Evolutionary conservation across 2,329 filamentous ascomycete genomes (phyloP), one percentile per base, ranked within the genome.

Genomic region (Verticillium dahliae): DNA sequence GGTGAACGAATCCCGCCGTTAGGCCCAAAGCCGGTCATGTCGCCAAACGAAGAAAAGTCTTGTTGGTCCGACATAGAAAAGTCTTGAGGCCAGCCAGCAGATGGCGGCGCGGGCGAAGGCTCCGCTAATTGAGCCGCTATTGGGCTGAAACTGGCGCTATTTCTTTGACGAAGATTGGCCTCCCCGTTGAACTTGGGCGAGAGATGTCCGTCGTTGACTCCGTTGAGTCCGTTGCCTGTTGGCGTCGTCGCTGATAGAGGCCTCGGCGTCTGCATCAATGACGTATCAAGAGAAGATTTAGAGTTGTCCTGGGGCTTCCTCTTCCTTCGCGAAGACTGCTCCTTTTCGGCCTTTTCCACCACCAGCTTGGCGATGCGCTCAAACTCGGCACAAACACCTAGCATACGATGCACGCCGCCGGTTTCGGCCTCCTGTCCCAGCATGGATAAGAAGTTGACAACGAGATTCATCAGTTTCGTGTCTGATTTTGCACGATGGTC

Each of bases 321-420:
- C 79, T 98, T 98, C 62, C 91, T 86, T 62, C 91, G 86, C 5
- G 86, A 88, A 33, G 88, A 84, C 39, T 90, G 85, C 59, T 98
- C 94, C 69, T 90, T 92, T 71, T 98, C 94, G 0, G 91, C 86
- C 73, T 93, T 96, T 63, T 98, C 94, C 56, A 98, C 87, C 9
- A 97, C 92, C 3, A 92, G 87, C 70, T 89, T 91, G 39, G 92
- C 92, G 66, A 99, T 97, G 62, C 95, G 87, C 73, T 97, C 93
- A 68, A 99, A 99, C 70, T 99, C 95, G n/a, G 91, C 86, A 74
- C 94, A 98, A 1, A 98, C 89, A 31, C 89, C 90, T 18, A 97
- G 84, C 92, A 98, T 98, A 58, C 95, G 90, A 72, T 92, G 91
- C 5, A 98, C 91, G 69, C 91, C 93, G 52, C 92, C 91, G 62